phyloP scores from a whole-genome alignment of 768 basidiomycete species.

The Termitomyces sp. region DNA sequence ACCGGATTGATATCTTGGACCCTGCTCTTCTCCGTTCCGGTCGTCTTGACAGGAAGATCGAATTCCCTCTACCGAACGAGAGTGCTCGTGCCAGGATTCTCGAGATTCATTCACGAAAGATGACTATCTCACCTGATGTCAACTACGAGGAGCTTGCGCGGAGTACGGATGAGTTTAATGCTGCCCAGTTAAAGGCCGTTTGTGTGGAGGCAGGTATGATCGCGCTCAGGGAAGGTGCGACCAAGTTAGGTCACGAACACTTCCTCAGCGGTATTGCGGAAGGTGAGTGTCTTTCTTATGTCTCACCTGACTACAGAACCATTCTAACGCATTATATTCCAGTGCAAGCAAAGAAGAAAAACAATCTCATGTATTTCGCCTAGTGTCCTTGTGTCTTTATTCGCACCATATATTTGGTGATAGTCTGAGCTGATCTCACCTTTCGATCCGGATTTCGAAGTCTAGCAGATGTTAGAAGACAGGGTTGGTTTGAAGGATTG shows the following conservation, averaged over 20 bases:
- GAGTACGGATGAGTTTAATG: constrained; percentile 98
- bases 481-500: not conserved
- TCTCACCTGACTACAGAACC: not conserved
- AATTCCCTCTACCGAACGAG: constrained; percentile 96
- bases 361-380: constrained; percentile 91
- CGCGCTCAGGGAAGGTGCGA: constrained; percentile 87
- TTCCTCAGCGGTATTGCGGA: constrained; percentile 91
- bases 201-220: constrained; percentile 99
- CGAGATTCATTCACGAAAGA: constrained; percentile 96
- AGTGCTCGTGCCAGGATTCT: constrained; percentile 94
- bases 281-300: constrained; percentile 38
- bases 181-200: constrained; percentile 93
- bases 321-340: constrained; percentile 13
- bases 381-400: constrained; percentile 29
- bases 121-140: constrained; percentile 81
- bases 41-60: constrained; percentile 96
- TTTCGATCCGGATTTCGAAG: not conserved
- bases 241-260: constrained; percentile 87
- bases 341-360: constrained; percentile 99
- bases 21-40: constrained; percentile 98
- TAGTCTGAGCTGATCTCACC: not conserved
- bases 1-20: constrained; percentile 97
- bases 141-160: constrained; percentile 97
- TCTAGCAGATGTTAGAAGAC: too few species aligned
- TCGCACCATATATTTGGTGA: not conserved